Base-by-base conservation (phyloP, 768 basidiomycete species). In the Suillus luteus region DNA sequence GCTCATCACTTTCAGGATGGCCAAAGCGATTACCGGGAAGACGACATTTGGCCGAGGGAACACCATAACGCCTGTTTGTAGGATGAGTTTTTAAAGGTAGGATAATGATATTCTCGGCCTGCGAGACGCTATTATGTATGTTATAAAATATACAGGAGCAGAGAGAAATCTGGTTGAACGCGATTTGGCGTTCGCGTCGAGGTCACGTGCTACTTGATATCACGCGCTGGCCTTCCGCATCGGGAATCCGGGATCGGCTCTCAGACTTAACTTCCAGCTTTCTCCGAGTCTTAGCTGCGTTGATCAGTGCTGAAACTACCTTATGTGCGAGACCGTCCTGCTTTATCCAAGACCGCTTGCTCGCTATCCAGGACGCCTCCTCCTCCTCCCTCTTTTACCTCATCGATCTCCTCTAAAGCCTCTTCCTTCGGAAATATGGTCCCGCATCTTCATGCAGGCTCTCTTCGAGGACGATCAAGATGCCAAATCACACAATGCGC, bases 361-460 rank as follows among this genome's bases (percentile, higher is more conserved):
- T 46, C 81, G 78, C 54, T 72, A 70, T 61, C 79, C 89, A 17
- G 88, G 90, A 54, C 79, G 80, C 37, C 79, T 93, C 35, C 73
- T 89, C 15, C 81, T 93, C 14, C 75, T 93, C 0, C 91, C 91
- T 17, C 80, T 93, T 19, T 80, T 92, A 14, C 90, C 89, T 14
- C 72, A 80, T 6, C 80, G 76, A 48, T 81, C 80, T 31, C 80
- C 81, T 19, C 66, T 81, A 55, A 85, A 82, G 65, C 77, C 85
- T 35, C 78, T 93, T 19, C 92, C 92, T 1, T 75, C 78, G 4
- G 92, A 93, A 76, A 71, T 93, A 65, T 93, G 92, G 92, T 76
- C 81, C 7, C 81, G 80, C 43, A 85, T 93, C 58, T 80, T 93
- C 59, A 71, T 76, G 37, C 73, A 77, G 37, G 75, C 75, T 15